phyloP scores from a whole-genome alignment of 768 basidiomycete genomes.

The Mycena rebaudengoi region DNA sequence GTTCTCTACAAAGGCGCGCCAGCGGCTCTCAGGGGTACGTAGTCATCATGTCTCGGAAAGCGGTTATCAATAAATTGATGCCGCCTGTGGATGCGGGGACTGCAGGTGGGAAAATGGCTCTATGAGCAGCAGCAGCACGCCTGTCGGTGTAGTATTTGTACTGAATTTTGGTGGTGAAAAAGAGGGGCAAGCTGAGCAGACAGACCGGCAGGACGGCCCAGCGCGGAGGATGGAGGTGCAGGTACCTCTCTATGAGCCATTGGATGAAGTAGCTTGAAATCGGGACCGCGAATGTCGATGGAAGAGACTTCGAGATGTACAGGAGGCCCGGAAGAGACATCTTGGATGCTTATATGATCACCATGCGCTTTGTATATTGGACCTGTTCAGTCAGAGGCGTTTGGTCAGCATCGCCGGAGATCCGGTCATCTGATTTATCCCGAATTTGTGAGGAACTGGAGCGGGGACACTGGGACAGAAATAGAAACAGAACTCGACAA shows the following conservation, averaged over 20 bases:
- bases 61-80: not conserved
- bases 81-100: conserved; percentile 16
- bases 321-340: conserved; percentile 12
- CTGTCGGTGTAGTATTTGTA: not conserved
- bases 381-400: no score
- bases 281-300: not conserved
- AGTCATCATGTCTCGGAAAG: not conserved
- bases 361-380: no score
- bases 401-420: no score
- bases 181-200: conserved; percentile 13
- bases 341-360: no score
- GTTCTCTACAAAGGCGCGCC: not conserved
- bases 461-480: no score
- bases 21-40: conserved; percentile 11
- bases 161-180: conserved; percentile 3
- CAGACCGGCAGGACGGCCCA: not conserved
- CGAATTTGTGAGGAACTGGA: no score
- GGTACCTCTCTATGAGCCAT: conserved; percentile 5
- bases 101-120: conserved; percentile 16
- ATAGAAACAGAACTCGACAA: no score
- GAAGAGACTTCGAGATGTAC: not conserved
- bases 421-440: no score
- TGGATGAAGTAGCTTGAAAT: not conserved
- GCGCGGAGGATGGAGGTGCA: not conserved
- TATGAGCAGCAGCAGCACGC: not conserved